Base-by-base conservation (phyloP, 2,329 filamentous ascomycete genomes). In the Dothistroma pini region DNA sequence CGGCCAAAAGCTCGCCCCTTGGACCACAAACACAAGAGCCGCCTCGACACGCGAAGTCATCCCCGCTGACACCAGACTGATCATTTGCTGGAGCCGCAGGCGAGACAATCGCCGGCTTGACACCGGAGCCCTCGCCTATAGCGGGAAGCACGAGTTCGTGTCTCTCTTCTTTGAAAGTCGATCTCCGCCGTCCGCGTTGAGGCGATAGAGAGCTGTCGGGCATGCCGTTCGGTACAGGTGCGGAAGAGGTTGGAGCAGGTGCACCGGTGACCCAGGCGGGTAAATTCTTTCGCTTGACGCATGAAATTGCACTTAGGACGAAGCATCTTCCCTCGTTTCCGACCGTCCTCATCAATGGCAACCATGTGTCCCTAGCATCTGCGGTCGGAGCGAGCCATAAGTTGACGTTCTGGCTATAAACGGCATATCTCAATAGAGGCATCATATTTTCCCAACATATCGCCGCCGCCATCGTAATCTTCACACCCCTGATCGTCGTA, bases 361-460 rank as follows among this genome's bases (percentile, higher is more conserved):
- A 76, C 93, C 93, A 97, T 0, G 90, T 86, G 69, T 93, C 89
- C 63, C 93, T 83, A 21, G 82, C 85, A 77, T 97, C 93, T 1
- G 93, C 93, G 0, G 93, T 97, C 0, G 93, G 93, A 0, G 93
- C 92, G 1, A 97, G 84, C 76, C 93, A 97, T 12, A 97, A 78
- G 74, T 96, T 96, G 70, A 97, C 86, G 72, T 96, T 96, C 75
- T 97, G 93, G 2, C 86, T 83, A 75, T 97, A 97, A 41, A 97
- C 81, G 16, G 86, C 83, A 73, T 96, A 89, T 19, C 93, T 85
- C 8, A 97, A 80, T 19, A 97, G 79, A 0, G 93, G 93, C 92
- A 96, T 97, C 78, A 93, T 96, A 75, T 90, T 96, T 75, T 97
- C 93, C 93, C 93, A 97, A 80, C 93, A 96, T 67, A 97, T 96